A percentile compares a stretch with the other conserved stretches of the same genome.
These are phyloP conservation scores for Leishmania amazonensis DNA, from an alignment of 208 protist genomes.

Conservation along the genomic window DNA sequence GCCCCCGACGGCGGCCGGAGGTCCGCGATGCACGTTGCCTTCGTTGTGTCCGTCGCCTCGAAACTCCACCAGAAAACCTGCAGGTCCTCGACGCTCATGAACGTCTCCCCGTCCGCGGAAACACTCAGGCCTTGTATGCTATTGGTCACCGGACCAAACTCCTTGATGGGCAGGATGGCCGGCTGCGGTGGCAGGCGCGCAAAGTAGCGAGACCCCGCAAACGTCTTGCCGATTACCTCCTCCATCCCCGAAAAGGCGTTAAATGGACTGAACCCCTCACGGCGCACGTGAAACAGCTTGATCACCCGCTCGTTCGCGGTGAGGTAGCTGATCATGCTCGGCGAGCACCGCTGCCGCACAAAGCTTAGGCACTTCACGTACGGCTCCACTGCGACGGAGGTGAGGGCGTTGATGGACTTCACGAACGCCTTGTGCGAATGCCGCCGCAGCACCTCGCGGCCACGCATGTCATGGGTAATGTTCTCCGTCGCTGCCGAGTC, in stretches of 20 bases:
- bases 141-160: slow-evolving; percentile 76
- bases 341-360: slow-evolving; percentile 61
- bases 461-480: slow-evolving; percentile 53
- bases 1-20: slow-evolving; percentile 60
- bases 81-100: slow-evolving; percentile 88
- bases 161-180: slow-evolving; percentile 71
- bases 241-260: slow-evolving; percentile 78
- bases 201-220: slow-evolving; percentile 68
- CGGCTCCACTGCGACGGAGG: slow-evolving; percentile 77
- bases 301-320: slow-evolving; percentile 88
- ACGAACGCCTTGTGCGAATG: slow-evolving; percentile 86
- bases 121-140: slow-evolving; percentile 79
- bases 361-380: slow-evolving; percentile 78
- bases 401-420: slow-evolving; percentile 83
- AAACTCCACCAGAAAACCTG: slow-evolving; percentile 91
- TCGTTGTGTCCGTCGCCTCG: slow-evolving; percentile 67
- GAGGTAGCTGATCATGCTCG: slow-evolving; percentile 84
- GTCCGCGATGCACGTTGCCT: slow-evolving; percentile 76
- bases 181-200: slow-evolving; percentile 55
- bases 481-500: slow-evolving; percentile 47
- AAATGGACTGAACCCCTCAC: slow-evolving; percentile 77
- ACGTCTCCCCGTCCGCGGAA: slow-evolving; percentile 76
- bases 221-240: slow-evolving; percentile 50
- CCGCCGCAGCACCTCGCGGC: slow-evolving; percentile 68
- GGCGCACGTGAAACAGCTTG: slow-evolving; percentile 86